Evolutionary conservation across 768 basidiomycete species (phyloP).

Genomic region (Lactarius hengduanensis): DNA sequence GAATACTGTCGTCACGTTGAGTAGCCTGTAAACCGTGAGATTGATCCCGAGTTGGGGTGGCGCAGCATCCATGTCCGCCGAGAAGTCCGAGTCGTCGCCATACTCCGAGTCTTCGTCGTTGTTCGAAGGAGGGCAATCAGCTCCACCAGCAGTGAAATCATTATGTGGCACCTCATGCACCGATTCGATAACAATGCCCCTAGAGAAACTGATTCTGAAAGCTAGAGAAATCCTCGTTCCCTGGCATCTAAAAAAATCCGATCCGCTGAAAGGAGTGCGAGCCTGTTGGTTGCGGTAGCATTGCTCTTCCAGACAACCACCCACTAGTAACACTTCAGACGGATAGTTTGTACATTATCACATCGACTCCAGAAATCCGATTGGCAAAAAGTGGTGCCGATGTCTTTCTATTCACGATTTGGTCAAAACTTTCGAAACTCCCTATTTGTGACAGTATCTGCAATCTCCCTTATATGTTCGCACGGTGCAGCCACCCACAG

Average conservation of each 20-base stretch:
- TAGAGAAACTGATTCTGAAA: too few relatives aligned
- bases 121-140: background rate
- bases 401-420: too few relatives aligned
- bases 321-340: too few relatives aligned
- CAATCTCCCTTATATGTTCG: too few relatives aligned
- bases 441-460: too few relatives aligned
- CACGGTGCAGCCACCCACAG: too few relatives aligned
- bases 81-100: background rate
- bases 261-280: background rate
- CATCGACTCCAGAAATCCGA: too few relatives aligned
- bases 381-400: too few relatives aligned
- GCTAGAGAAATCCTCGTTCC: background rate
- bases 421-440: too few relatives aligned
- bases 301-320: too few relatives aligned
- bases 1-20: slow-evolving; percentile 6
- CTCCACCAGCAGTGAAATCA: background rate
- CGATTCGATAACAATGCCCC: background rate
- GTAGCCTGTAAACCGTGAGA: slow-evolving; percentile 9
- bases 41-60: slow-evolving; percentile 12
- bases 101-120: background rate
- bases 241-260: background rate
- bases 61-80: background rate
- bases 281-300: background rate
- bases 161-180: background rate
- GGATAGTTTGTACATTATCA: too few relatives aligned